A percentile compares a stretch with the other conserved stretches of the same genome.
phyloP scores from a whole-genome alignment of 371 early-diverging fungal genomes.

The Ordospora pajunii region DNA sequence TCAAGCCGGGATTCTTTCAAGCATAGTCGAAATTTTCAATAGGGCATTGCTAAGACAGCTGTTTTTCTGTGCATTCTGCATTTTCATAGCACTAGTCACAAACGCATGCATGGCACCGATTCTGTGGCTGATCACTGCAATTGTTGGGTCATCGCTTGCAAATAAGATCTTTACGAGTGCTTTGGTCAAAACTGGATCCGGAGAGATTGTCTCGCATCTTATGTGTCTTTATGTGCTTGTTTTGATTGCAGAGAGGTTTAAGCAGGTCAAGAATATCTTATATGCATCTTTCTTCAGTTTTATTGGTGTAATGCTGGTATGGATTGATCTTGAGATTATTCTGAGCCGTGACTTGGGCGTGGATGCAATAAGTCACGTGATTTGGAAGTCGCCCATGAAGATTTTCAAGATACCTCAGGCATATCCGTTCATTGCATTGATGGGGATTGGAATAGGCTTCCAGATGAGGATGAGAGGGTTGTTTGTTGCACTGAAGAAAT shows the following conservation, averaged over 20 bases:
- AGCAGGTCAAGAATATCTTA: not conserved
- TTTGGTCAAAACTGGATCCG: not conserved
- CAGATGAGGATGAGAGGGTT: not conserved
- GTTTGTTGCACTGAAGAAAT: not conserved
- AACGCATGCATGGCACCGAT: not conserved
- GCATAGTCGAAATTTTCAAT: not conserved
- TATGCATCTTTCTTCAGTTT: conserved; percentile 1
- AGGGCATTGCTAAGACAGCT: not conserved
- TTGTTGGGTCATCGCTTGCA: not conserved
- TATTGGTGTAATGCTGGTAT: not conserved
- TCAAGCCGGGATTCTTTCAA: not conserved
- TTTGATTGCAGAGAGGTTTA: not conserved
- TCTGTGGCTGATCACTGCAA: not conserved
- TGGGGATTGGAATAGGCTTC: not conserved
- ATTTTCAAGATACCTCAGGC: not conserved
- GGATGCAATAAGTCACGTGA: not conserved
- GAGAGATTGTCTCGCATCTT: not conserved
- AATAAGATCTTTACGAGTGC: not conserved
- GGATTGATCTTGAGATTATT: not conserved
- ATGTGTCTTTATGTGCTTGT: not conserved
- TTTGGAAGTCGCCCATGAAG: not conserved
- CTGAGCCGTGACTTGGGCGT: not conserved
- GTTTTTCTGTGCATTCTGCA: not conserved
- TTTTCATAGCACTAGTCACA: not conserved
- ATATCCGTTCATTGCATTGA: not conserved